A percentile compares a stretch with the other conserved stretches of the same genome.
These are phyloP conservation scores for Glycine latifolia DNA, from an alignment of 306 rosid genomes.

Conservation along the genomic window DNA sequence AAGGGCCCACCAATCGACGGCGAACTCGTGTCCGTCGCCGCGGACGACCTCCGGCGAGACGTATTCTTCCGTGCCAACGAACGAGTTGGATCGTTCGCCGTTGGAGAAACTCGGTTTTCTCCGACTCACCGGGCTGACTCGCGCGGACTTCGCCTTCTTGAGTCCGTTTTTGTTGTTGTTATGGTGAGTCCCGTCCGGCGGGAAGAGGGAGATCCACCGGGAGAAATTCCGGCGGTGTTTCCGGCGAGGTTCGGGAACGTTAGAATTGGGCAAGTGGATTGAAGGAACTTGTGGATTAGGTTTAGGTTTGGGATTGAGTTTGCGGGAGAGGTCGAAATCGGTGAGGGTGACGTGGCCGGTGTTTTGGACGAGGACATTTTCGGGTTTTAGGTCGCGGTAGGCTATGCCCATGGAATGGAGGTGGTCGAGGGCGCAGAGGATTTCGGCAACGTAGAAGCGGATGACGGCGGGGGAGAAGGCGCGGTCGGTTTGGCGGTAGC, in stretches of 20 bases:
- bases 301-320: constrained; percentile 57
- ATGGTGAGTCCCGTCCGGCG: neutral
- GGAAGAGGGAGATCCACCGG: constrained; percentile 61
- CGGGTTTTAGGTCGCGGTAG: constrained; percentile 93
- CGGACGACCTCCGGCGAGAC: constrained; percentile 92
- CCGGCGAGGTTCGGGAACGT: constrained; percentile 45
- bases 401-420: constrained; percentile 84
- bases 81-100: constrained; percentile 90
- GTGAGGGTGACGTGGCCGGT: constrained; percentile 94
- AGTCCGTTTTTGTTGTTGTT: constrained; percentile 13
- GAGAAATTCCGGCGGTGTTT: constrained; percentile 60
- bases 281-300: constrained; percentile 33
- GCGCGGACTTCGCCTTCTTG: constrained; percentile 82
- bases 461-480: constrained; percentile 81
- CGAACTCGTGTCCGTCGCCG: constrained; percentile 94
- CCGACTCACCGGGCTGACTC: constrained; percentile 92
- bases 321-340: constrained; percentile 89
- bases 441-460: constrained; percentile 85
- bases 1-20: constrained; percentile 99
- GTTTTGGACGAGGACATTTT: constrained; percentile 81
- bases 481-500: constrained; percentile 77
- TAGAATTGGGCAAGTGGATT: constrained; percentile 14
- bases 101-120: constrained; percentile 66
- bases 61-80: constrained; percentile 95
- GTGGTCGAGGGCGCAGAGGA: constrained; percentile 82